These are phyloP conservation scores for Alternaria ventricosa DNA, from an alignment of 2,329 filamentous ascomycete genomes.

Conservation along the genomic window DNA sequence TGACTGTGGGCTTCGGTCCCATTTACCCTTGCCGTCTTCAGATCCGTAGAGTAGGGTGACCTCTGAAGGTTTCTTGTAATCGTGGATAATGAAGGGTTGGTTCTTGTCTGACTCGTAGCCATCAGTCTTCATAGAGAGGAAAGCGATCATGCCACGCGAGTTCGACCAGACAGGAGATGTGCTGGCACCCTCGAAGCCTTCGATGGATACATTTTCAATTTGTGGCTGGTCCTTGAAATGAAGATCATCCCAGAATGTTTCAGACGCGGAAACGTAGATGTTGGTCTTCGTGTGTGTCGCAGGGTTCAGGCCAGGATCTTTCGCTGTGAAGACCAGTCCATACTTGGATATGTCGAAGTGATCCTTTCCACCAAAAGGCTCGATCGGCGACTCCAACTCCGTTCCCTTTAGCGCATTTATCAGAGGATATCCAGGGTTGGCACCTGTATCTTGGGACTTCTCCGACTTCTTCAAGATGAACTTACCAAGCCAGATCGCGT, in stretches of 20 bases:
- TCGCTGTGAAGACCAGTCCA: constrained; percentile 76
- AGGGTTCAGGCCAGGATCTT: constrained; percentile 73
- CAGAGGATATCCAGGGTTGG: constrained; percentile 47
- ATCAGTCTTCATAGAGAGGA: constrained; percentile 76
- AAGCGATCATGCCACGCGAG: constrained; percentile 73
- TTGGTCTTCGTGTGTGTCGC: constrained; percentile 82
- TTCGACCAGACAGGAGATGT: constrained; percentile 75
- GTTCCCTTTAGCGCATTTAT: constrained; percentile 69
- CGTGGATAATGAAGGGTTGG: constrained; percentile 68
- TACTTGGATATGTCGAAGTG: constrained; percentile 76
- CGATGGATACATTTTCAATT: constrained; percentile 64
- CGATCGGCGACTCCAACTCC: constrained; percentile 70
- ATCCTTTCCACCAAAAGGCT: constrained; percentile 78
- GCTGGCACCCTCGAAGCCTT: constrained; percentile 68
- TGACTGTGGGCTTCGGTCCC: constrained; percentile 61
- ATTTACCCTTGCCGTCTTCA: constrained; percentile 66
- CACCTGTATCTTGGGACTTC: not conserved
- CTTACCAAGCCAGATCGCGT: constrained; percentile 75
- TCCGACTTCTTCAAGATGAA: constrained; percentile 48
- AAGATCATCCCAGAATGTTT: constrained; percentile 58
- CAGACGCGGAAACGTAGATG: constrained; percentile 71
- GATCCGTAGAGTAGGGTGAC: constrained; percentile 67
- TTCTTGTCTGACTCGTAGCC: constrained; percentile 85
- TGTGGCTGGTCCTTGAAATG: constrained; percentile 15
- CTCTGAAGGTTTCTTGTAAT: constrained; percentile 64